Evolutionary conservation across 371 early-diverging fungal species (phyloP).

Genomic region (Rhizopus arrhizus): DNA sequence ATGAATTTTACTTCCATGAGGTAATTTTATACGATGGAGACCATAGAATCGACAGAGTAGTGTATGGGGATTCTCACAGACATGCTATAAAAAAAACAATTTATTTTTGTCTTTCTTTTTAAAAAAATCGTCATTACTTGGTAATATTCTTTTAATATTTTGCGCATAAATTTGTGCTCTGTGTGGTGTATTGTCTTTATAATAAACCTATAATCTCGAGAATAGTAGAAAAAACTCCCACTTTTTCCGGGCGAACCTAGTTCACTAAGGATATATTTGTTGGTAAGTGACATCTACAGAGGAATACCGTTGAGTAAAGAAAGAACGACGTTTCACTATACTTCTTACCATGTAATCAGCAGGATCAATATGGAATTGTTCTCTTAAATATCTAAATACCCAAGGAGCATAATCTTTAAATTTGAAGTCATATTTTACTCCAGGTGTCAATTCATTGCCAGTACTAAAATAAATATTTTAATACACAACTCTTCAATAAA

Average conservation of each 20-base stretch:
- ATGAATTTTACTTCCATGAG: constrained; percentile 89
- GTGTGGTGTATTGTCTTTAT: constrained; percentile 95
- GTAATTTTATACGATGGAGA: constrained; percentile 93
- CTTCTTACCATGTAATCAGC: constrained; percentile 84
- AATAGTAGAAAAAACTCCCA: constrained; percentile 95
- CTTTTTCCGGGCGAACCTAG: constrained; percentile 92
- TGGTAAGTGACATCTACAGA: constrained; percentile 82
- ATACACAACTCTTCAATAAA: not conserved
- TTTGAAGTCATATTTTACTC: constrained; percentile 94
- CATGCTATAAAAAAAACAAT: constrained; percentile 59
- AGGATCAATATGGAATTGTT: constrained; percentile 83
- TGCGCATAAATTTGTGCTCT: constrained; percentile 90
- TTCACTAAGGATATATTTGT: constrained; percentile 93
- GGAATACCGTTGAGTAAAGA: not conserved
- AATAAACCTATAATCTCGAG: constrained; percentile 96
- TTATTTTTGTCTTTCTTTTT: not conserved
- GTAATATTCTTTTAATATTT: constrained; percentile 83
- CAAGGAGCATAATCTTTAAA: constrained; percentile 98
- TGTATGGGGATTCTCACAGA: constrained; percentile 87
- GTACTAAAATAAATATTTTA: constrained; percentile 46
- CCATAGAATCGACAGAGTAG: constrained; percentile 93
- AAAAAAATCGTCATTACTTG: constrained; percentile 43
- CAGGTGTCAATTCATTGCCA: constrained; percentile 90
- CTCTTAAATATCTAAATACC: constrained; percentile 89
- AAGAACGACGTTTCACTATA: not conserved